Base-by-base conservation (phyloP, 2,329 filamentous ascomycete species). In the Parafenestella ontariensis region DNA sequence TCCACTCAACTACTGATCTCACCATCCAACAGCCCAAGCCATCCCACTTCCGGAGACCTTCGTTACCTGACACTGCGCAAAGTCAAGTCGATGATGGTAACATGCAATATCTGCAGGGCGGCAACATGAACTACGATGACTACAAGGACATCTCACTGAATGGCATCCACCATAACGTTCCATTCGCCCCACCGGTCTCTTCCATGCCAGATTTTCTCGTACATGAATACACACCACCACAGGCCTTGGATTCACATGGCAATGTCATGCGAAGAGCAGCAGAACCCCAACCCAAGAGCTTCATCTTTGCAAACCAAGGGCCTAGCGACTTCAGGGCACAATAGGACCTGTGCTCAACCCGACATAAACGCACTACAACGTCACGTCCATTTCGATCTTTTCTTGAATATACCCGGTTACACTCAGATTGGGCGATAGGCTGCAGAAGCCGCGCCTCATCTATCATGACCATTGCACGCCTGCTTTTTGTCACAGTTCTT, bases 291-390 rank as follows among this genome's bases (percentile, higher is more conserved):
- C 61, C 76, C 1, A 81, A 80, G 66, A 79, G 72, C 52, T 82
- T 79, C 59, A 78, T 78, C 15, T 82, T 82, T 51, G 77, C 78
- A 41, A 81, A 81, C 44, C 77, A 79, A 52, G 76, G 76, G 9
- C 78, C 79, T 1, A 71, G 74, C 54, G 76, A 80, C 59, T 81
- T 80, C 60, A 59, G 57, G 15, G 54, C 31, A 24, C 51, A 57
- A 37, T 59, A 26, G 39, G 13, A 28, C 17, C 24, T 13, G 24
- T 28, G n/a, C n/a, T n/a, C n/a, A n/a, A n/a, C n/a, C n/a, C n/a
- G n/a, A n/a, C n/a, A n/a, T n/a, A n/a, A n/a, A n/a, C n/a, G n/a
- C n/a, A n/a, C n/a, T n/a, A n/a, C n/a, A n/a, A n/a, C n/a, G n/a
- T 11, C 24, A 26, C 24, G 15, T 8, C 41, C n/a, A 6, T 29